Evolutionary conservation across 2,329 filamentous ascomycete species (phyloP).

Genomic region (Thelonectria rubi): DNA sequence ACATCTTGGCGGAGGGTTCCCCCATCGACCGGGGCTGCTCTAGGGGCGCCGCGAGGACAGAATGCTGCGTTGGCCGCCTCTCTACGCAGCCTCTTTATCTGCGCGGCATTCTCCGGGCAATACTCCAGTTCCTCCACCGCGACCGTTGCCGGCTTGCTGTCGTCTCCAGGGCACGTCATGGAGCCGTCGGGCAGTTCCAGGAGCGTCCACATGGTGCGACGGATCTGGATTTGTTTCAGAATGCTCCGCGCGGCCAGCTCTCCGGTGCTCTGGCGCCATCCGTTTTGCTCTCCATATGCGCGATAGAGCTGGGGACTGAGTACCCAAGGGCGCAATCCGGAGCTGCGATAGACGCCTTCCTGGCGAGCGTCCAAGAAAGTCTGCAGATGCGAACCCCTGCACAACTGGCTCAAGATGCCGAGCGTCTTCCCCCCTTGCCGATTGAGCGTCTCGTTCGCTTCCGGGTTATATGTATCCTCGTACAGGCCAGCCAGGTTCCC

Average conservation of each 20-base stretch:
- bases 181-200: conserved; percentile 4
- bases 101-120: neutral
- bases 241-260: neutral
- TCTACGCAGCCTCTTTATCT: neutral
- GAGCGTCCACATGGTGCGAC: neutral
- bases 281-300: neutral
- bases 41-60: neutral
- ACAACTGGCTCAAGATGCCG: neutral
- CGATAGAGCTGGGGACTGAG: neutral
- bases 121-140: conserved; percentile 2
- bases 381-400: neutral
- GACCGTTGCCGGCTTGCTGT: neutral
- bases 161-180: neutral
- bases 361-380: neutral
- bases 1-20: neutral
- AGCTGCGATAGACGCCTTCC: neutral
- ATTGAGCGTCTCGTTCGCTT: neutral
- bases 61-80: neutral
- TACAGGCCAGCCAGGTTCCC: no score
- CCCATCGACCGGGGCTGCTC: neutral
- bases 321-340: neutral
- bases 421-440: no score
- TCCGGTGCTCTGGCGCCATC: neutral
- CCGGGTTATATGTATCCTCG: no score
- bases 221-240: neutral